Evolutionary conservation across 768 basidiomycete species (phyloP), one percentile per base, ranked within the genome.

Genomic region (Psilocybe sp.): DNA sequence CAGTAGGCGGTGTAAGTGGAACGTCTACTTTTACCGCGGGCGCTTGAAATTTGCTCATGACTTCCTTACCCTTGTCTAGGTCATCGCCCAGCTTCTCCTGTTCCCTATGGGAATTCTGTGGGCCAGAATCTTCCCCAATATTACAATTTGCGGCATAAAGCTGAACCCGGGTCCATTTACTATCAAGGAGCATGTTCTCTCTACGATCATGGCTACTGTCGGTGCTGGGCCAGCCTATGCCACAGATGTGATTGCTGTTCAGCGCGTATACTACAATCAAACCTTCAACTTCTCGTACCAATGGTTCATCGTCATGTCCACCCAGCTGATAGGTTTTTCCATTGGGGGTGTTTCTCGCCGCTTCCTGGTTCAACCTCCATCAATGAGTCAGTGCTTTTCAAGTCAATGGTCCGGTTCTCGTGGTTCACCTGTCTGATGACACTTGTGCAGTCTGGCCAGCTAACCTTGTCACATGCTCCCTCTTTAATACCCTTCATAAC

Each of bases 141-240:
- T 72, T 56, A 73, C 64, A 39, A 70, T 86, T 49, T 79, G 83
- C 35, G 84, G 84, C 10, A 47, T 83, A 44, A 69, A 77, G 3
- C 58, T 89, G 34, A 89, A 89, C 62, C 85, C 87, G 0, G 87
- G 87, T 13, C 84, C 79, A 1, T 89, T 89, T 65, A 75, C 76
- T 5, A 78, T 88, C 64, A 89, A 89, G 60, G 85, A 88, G 55
- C 84, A 87, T 60, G 88, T 87, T 12, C 52, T 49, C 31, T 18
- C n/a, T 9, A 18, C 43, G 36, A 61, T 66, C 18, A 73, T 70
- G 71, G 73, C 51, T 49, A 65, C 35, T 66, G 23, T 28, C 23
- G 23, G 23, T 28, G 23, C 23, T 7, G 23, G 23, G 23, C 23
- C 23, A 4, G 23, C 23, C 23, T 28, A 28, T 7, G 23, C 23